Evolutionary conservation across 2,329 filamentous ascomycete genomes (phyloP), one percentile per base, ranked within the genome.

Genomic region (Graphilbum ipis-grandicollis): DNA sequence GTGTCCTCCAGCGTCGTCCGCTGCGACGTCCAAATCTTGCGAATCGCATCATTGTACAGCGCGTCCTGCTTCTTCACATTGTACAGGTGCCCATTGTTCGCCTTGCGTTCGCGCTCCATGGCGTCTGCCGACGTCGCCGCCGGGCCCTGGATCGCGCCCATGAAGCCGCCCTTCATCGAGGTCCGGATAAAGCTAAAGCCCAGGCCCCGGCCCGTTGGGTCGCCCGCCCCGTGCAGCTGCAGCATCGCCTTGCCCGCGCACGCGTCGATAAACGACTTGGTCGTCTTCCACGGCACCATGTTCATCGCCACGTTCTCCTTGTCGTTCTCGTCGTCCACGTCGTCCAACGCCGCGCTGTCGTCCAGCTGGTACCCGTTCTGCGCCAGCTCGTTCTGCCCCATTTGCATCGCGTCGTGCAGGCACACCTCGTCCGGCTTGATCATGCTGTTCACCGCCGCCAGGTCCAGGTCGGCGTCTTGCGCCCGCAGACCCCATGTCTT

Each of bases 101-200:
- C 81, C 51, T 86, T 82, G 44, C 90, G 74, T 53, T 86, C 83
- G 43, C 86, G 80, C 49, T 84, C 80, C 42, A 86, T 82, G 50
- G 83, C 86, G 54, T 93, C 84, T 17, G 84, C 85, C 9, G 72
- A 75, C 3, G 72, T 76, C 8, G 72, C 69, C 29, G 71, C 57
- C 3, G 73, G 71, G 2, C 73, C 73, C 41, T 57, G 71, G 19
- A 92, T 71, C 17, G 85, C 79, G 51, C 86, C 83, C 56, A 94
- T 70, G 42, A 75, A 98, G 0, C 90, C 90, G 43, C 90, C 90
- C 57, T 98, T 98, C 90, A 98, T 98, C 1, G 84, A 93, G 0
- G 86, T 94, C 51, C 90, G 85, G 55, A 98, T 86, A 55, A 98
- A 94, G 53, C 83, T 94, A 62, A 96, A 93, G 3, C 83, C 90